Evolutionary conservation across 1,139 yeast genomes (phyloP), one percentile per base, ranked within the genome.

Genomic region (Pichia norvegensis): DNA sequence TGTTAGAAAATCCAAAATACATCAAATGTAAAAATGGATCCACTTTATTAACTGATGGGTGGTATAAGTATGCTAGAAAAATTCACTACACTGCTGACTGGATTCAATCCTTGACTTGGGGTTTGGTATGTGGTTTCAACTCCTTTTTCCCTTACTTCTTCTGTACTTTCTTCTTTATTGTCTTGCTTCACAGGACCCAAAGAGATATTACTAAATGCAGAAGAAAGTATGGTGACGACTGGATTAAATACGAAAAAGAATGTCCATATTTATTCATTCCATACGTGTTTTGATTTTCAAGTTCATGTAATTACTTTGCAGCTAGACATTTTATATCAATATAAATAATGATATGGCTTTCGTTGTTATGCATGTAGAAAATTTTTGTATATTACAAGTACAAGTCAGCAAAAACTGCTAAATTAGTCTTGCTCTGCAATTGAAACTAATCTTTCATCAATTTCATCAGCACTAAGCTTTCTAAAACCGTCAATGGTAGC

Each of bases 71-170:
- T 59, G 98, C 97, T 13, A 81, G 98, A 70, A 92, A 92, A 69
- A 79, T 82, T 56, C 95, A 90, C 67, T 92, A 92, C 73, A 88
- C 97, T 40, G 97, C 95, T 33, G 98, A 92, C 66, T 88, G 82
- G 73, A 70, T 77, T 44, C 96, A 87, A 70, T 78, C 95, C 46
- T 70, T 86, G 55, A 76, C 94, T 42, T 92, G 98, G 98, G 96
- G 94, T 10, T 72, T 92, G 52, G 76, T 82, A 53, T 87, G 97
- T 66, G 98, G 98, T 1, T 79, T 81, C 64, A 73, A 71, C 37
- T 85, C 95, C 5, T 86, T 92, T 43, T 78, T 92, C 71, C 96
- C 97, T 40, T 92, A 95, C 92, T 92, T 92, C 68, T 92, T 85
- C 78, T 97, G 98, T 2, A 69, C 73, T 33, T 92, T 92, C 71